These are phyloP conservation scores for Colletotrichum trifolii DNA, from an alignment of 2,329 filamentous ascomycete genomes.

Conservation along the genomic window DNA sequence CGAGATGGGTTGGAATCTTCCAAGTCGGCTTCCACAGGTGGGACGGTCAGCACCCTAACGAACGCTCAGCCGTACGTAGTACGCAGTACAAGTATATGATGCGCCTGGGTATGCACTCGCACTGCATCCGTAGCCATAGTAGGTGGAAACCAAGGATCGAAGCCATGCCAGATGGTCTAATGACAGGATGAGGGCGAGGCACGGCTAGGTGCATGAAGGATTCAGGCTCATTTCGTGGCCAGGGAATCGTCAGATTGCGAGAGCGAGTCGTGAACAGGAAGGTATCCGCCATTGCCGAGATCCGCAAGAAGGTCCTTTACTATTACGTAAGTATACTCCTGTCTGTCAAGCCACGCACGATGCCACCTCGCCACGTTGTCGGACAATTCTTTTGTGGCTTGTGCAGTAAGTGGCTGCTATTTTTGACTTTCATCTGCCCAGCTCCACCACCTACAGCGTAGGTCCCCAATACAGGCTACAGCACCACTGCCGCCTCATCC, in stretches of 20 bases:
- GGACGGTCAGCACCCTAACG: conserved; percentile 30
- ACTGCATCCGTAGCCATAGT: too few relatives aligned
- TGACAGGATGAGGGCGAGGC: too few relatives aligned
- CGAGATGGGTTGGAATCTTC: conserved; percentile 19
- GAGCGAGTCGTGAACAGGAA: too few relatives aligned
- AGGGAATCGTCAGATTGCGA: too few relatives aligned
- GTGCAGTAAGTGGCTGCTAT: background rate
- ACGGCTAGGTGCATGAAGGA: too few relatives aligned
- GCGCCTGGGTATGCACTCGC: too few relatives aligned
- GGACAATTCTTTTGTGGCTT: conserved; percentile 1
- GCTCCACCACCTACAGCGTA: too few relatives aligned
- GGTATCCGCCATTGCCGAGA: too few relatives aligned
- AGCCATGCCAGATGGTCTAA: too few relatives aligned
- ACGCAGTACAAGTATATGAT: conserved; percentile 1
- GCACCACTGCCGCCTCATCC: conserved; percentile 1
- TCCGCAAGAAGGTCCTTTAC: background rate
- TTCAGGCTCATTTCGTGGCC: too few relatives aligned
- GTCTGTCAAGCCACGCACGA: conserved; percentile 7
- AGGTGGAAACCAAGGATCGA: too few relatives aligned
- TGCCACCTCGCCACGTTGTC: conserved; percentile 1
- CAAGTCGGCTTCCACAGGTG: conserved; percentile 22
- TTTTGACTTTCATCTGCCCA: background rate
- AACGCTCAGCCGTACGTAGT: conserved; percentile 1
- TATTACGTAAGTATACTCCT: background rate
- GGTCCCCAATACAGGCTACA: too few relatives aligned